phyloP scores from a whole-genome alignment of 768 basidiomycete genomes.

The Serpula lacrymans region DNA sequence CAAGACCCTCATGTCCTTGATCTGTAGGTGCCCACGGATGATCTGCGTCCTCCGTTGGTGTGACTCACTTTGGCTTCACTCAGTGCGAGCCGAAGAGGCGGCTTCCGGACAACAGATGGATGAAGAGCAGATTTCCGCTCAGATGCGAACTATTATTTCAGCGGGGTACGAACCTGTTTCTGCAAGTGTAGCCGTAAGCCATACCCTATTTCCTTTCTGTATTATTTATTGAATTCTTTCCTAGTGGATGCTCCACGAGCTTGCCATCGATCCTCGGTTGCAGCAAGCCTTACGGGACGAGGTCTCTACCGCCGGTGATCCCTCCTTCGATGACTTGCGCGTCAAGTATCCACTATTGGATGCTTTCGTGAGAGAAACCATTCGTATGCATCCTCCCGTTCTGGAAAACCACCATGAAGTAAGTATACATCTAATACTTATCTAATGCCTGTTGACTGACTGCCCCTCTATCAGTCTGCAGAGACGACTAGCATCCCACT shows the following conservation, averaged over 20 bases:
- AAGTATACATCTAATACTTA: conserved; percentile 3
- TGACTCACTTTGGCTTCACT: conserved; percentile 4
- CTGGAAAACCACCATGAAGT: conserved; percentile 67
- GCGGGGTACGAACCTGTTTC: conserved; percentile 47
- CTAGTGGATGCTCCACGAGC: conserved; percentile 66
- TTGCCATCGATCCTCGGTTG: conserved; percentile 46
- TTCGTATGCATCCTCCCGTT: conserved; percentile 60
- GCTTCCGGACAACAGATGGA: conserved; percentile 36
- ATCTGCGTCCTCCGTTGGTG: not conserved
- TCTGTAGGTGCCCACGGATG: conserved; percentile 39
- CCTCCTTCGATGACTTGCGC: conserved; percentile 51
- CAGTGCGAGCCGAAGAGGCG: conserved; percentile 43
- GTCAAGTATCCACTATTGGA: conserved; percentile 52
- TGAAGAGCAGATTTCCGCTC: conserved; percentile 51
- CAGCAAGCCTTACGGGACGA: conserved; percentile 60
- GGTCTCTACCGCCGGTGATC: conserved; percentile 40
- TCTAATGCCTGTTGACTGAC: no score
- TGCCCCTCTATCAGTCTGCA: conserved; percentile 36
- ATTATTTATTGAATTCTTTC: conserved; percentile 8
- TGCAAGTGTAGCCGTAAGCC: conserved; percentile 30
- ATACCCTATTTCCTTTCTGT: not conserved
- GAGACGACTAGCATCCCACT: conserved; percentile 54
- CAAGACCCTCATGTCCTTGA: conserved; percentile 51
- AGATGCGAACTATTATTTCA: conserved; percentile 62
- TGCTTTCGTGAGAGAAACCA: conserved; percentile 57